These are phyloP conservation scores for Boletus barrowsii DNA, from an alignment of 768 basidiomycete genomes.

Conservation along the genomic window DNA sequence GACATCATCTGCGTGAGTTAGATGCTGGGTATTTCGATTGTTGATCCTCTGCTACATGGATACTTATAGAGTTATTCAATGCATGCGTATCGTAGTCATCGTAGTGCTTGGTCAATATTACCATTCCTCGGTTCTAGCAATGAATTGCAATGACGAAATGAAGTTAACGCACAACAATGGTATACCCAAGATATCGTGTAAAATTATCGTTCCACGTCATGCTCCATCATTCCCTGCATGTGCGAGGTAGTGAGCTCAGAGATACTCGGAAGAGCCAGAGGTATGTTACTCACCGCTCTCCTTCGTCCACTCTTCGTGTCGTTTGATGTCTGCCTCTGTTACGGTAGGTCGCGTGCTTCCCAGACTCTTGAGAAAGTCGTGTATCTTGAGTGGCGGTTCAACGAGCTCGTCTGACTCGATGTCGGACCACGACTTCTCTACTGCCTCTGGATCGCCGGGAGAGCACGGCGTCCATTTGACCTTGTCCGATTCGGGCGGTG, in stretches of 20 bases:
- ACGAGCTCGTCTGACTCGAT: slow-evolving; percentile 83
- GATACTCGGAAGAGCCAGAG: neutral
- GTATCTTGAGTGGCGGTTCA: slow-evolving; percentile 79
- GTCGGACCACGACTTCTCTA: slow-evolving; percentile 88
- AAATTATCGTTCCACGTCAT: slow-evolving; percentile 11
- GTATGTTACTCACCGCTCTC: slow-evolving; percentile 61
- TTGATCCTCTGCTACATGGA: slow-evolving; percentile 2
- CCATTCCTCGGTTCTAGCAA: slow-evolving; percentile 6
- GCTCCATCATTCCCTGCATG: slow-evolving; percentile 31
- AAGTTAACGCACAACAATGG: slow-evolving; percentile 3
- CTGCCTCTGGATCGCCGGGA: slow-evolving; percentile 81
- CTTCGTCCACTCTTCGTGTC: slow-evolving; percentile 79
- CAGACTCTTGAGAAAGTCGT: slow-evolving; percentile 81
- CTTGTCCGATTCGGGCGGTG: slow-evolving; percentile 20
- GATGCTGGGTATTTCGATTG: neutral
- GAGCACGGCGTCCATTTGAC: slow-evolving; percentile 93
- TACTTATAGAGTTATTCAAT: slow-evolving; percentile 20
- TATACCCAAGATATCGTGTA: slow-evolving; percentile 2
- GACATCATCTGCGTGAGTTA: neutral
- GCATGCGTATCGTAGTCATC: slow-evolving; percentile 19
- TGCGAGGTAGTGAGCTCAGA: neutral
- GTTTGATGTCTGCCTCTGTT: slow-evolving; percentile 79
- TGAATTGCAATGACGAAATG: neutral
- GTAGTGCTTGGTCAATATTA: slow-evolving; percentile 21
- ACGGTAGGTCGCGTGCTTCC: slow-evolving; percentile 84